These are phyloP conservation scores for Aspergillus pseudotamarii DNA, from an alignment of 2,329 filamentous ascomycete genomes.

Conservation along the genomic window DNA sequence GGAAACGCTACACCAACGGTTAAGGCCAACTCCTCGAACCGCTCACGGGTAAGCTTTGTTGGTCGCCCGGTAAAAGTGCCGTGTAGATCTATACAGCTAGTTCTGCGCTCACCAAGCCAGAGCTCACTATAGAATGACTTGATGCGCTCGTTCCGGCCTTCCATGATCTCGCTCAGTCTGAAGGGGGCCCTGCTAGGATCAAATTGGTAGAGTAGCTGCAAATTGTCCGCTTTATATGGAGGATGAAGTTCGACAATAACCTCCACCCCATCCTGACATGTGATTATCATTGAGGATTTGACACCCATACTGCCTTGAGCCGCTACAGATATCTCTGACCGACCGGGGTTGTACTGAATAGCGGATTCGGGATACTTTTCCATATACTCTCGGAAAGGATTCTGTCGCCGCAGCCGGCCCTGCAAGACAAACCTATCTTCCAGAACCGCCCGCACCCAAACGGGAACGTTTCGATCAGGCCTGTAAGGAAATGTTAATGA, in stretches of 20 bases:
- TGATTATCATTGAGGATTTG: constrained; percentile 6
- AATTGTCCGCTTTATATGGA: constrained; percentile 48
- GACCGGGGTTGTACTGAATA: constrained; percentile 7
- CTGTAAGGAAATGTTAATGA: not conserved
- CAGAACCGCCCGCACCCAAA: constrained; percentile 18
- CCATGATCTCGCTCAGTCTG: constrained; percentile 90
- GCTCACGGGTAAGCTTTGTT: constrained; percentile 20
- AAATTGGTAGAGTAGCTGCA: constrained; percentile 82
- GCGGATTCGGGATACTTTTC: constrained; percentile 1
- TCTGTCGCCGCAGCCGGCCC: constrained; percentile 6
- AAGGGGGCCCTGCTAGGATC: constrained; percentile 88
- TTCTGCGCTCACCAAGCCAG: constrained; percentile 83
- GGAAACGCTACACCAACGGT: constrained; percentile 15
- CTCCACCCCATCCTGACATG: constrained; percentile 14
- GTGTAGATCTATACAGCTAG: constrained; percentile 71
- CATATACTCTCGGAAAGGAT: constrained; percentile 17
- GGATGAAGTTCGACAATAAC: constrained; percentile 14
- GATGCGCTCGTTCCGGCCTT: constrained; percentile 88
- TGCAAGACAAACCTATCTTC: constrained; percentile 12
- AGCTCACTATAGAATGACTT: constrained; percentile 97
- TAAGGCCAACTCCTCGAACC: constrained; percentile 67
- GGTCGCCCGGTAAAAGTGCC: constrained; percentile 75
- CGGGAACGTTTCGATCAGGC: not conserved
- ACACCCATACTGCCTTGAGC: not conserved
- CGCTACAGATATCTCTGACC: constrained; percentile 9